A percentile compares a stretch with the other conserved stretches of the same genome.
phyloP scores from a whole-genome alignment of 73 alveolate genomes.

The Tetrahymena borealis region DNA sequence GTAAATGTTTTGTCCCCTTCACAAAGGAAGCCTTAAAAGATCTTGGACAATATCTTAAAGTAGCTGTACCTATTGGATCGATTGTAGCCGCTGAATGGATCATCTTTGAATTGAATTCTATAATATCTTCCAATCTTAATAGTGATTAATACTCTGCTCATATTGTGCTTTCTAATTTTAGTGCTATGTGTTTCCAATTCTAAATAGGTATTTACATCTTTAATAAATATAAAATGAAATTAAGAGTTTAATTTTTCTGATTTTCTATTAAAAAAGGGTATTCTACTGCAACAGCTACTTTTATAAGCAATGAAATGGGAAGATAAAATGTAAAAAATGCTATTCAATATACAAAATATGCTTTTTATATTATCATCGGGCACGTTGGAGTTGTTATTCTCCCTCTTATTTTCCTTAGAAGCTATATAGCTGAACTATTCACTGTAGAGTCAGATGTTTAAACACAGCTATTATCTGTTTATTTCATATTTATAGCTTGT shows the following conservation, averaged over 20 bases:
- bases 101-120: neutral
- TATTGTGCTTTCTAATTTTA: neutral
- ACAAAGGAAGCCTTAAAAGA: neutral
- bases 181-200: neutral
- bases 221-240: too few species aligned
- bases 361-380: neutral
- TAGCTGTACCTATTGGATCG: neutral
- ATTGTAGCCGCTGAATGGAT: neutral
- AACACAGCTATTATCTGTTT: neutral
- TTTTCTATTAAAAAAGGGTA: neutral
- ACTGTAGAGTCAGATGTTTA: neutral
- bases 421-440: neutral
- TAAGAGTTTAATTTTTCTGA: neutral
- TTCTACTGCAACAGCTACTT: neutral
- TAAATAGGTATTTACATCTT: too few species aligned
- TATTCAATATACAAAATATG: neutral
- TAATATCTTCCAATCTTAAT: neutral
- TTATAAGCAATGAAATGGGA: neutral
- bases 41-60: neutral
- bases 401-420: neutral
- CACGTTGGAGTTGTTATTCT: neutral
- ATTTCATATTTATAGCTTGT: neutral
- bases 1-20: neutral
- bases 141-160: neutral
- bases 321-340: neutral